These are phyloP conservation scores for Phytophthora nicotianae DNA, from an alignment of 352 stramenopile genomes.

Conservation along the genomic window DNA sequence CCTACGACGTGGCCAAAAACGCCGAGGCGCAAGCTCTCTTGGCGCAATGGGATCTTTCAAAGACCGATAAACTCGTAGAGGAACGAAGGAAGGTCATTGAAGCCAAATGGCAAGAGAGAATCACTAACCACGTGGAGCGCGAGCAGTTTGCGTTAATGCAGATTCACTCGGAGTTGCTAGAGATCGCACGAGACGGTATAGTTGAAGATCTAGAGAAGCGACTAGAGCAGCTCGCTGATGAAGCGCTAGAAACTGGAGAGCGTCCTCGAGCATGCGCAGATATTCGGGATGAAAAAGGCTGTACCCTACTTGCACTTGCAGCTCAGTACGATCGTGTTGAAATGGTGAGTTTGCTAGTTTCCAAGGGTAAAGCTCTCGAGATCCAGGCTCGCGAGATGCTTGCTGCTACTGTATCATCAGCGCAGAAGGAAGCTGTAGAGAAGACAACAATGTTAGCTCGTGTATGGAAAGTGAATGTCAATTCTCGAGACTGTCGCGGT, in stretches of 20 bases:
- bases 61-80: slow-evolving; percentile 73
- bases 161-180: slow-evolving; percentile 81
- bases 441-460: slow-evolving; percentile 47
- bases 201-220: slow-evolving; percentile 52
- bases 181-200: slow-evolving; percentile 52
- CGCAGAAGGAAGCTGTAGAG: slow-evolving; percentile 34
- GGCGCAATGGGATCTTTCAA: slow-evolving; percentile 69
- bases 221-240: slow-evolving; percentile 76
- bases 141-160: slow-evolving; percentile 84
- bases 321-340: slow-evolving; percentile 72
- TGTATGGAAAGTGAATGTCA: slow-evolving; percentile 70
- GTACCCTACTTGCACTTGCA: slow-evolving; percentile 76
- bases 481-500: slow-evolving; percentile 78
- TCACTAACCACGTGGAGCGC: slow-evolving; percentile 85
- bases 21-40: slow-evolving; percentile 64
- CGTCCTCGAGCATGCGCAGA: slow-evolving; percentile 70
- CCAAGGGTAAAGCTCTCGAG: slow-evolving; percentile 58
- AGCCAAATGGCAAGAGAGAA: slow-evolving; percentile 81
- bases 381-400: slow-evolving; percentile 34
- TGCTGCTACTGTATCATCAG: slow-evolving; percentile 19
- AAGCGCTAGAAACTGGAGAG: slow-evolving; percentile 63
- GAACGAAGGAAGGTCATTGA: slow-evolving; percentile 71
- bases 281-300: slow-evolving; percentile 80
- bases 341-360: slow-evolving; percentile 62
- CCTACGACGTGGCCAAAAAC: slow-evolving; percentile 89